Conservation (phyloP, 78 protist genomes). For the Cyanophora paradoxa region DNA sequence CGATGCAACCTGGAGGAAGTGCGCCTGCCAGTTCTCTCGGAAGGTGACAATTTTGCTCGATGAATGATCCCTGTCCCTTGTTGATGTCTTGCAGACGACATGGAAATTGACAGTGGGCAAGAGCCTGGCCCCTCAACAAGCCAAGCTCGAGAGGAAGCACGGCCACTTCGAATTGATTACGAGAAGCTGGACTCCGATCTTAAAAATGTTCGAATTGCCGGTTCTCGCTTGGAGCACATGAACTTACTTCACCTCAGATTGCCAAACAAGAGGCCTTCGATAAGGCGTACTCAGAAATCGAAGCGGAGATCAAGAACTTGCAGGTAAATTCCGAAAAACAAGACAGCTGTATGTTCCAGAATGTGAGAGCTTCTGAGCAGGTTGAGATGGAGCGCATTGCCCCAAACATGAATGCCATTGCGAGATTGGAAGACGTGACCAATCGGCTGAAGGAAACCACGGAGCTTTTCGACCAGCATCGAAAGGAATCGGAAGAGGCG, state of each 20-base stretch:
- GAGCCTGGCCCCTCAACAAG: not conserved
- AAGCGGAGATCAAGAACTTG: not conserved
- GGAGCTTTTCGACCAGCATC: not conserved
- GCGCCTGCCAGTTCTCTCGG: conserved; percentile 8
- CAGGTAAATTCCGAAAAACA: too few relatives aligned
- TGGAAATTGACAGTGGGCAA: not conserved
- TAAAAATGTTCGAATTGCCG: too few relatives aligned
- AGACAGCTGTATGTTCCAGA: too few relatives aligned
- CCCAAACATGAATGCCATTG: conserved; percentile 14
- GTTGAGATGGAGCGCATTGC: conserved; percentile 3
- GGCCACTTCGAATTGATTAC: not conserved
- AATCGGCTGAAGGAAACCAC: not conserved
- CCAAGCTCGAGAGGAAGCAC: conserved; percentile 1
- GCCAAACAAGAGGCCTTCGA: not conserved
- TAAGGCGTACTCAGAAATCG: not conserved
- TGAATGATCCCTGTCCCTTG: too few relatives aligned
- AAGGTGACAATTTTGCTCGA: too few relatives aligned
- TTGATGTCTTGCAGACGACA: not conserved
- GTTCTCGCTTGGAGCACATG: too few relatives aligned
- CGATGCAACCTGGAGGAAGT: conserved; percentile 9
- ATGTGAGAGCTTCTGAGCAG: too few relatives aligned
- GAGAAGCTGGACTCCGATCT: conserved; percentile 1
- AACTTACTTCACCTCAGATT: not conserved
- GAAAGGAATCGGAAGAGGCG: conserved; percentile 1
- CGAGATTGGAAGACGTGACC: too few relatives aligned